These are phyloP conservation scores for Phytopythium vexans DNA, from an alignment of 352 stramenopile species.

Conservation along the genomic window DNA sequence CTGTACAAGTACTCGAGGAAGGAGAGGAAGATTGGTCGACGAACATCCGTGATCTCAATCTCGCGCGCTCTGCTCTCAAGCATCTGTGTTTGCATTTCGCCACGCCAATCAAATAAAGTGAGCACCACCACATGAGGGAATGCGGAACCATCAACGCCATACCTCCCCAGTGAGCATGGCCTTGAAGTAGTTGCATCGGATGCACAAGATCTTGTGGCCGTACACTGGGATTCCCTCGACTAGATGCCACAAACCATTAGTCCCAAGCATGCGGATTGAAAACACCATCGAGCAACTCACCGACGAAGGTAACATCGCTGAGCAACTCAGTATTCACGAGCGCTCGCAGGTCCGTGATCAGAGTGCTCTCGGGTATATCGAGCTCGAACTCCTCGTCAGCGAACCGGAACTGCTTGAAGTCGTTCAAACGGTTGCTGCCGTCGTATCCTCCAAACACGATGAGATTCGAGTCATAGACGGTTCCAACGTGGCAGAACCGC, in stretches of 20 bases:
- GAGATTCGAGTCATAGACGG: constrained; percentile 90
- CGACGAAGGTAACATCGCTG: constrained; percentile 87
- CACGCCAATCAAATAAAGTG: constrained; percentile 2
- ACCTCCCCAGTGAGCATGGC: constrained; percentile 85
- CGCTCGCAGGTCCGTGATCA: constrained; percentile 67
- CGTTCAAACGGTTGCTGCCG: constrained; percentile 92
- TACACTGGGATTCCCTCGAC: constrained; percentile 88
- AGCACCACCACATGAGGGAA: background rate
- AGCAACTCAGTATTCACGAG: constrained; percentile 85
- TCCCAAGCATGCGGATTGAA: background rate
- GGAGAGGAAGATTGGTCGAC: constrained; percentile 90
- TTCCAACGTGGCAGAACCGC: constrained; percentile 96
- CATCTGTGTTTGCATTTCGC: constrained; percentile 60
- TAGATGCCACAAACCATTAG: constrained; percentile 11
- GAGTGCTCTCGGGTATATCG: constrained; percentile 81
- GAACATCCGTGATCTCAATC: constrained; percentile 92
- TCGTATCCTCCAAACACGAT: constrained; percentile 97
- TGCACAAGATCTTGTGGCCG: constrained; percentile 90
- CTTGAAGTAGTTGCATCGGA: constrained; percentile 94
- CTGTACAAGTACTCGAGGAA: constrained; percentile 97
- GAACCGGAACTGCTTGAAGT: constrained; percentile 93
- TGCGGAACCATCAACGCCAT: background rate
- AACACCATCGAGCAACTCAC: constrained; percentile 18
- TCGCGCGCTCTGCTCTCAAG: constrained; percentile 84
- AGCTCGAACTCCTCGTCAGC: constrained; percentile 75